Base-by-base conservation (phyloP, 2,329 filamentous ascomycete species). In the Botrytis aclada region DNA sequence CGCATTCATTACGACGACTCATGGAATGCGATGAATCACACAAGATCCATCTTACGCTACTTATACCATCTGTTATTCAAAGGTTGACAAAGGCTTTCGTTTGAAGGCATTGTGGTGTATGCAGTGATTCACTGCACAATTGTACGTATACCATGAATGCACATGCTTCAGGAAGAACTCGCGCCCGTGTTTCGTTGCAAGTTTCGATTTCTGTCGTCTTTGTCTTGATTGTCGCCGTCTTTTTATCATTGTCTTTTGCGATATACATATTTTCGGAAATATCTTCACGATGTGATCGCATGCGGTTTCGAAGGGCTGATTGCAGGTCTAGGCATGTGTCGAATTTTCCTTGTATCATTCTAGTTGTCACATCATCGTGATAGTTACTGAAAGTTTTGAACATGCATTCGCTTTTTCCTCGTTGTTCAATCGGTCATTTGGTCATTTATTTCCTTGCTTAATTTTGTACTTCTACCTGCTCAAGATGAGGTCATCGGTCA, bases 301-400 rank as follows among this genome's bases (percentile, higher is more conserved):
- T 16, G 12, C 0, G 9, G 12, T 32, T 4, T 29, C 6, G 1
- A 47, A n/a, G 10, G 12, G n/a, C 18, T 47, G 6, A 8, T 47
- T 37, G 3, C 6, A 37, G 1, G 5, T 47, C 29, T 32, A 9
- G 8, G 25, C 29, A 22, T 32, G 2, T 32, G n/a, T 22, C 39
- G 12, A 6, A 1, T 12, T 4, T 12, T 43, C 3, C 6, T 18
- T 56, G 9, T 29, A 9, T 8, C 9, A 1, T 2, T 1, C 5
- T 3, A 7, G 14, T 29, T 4, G 2, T 29, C 32, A 18, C 3
- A 16, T 56, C 18, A 8, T 7, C 2, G n/a, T 18, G 18, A 14
- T 56, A 8, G 29, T 29, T 29, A 29, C 14, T 56, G 3, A 10
- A 29, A 56, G 18, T 8, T 5, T 29, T 56, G 14, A 29, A 56